Evolutionary conservation across 805 yeast species (phyloP).

Genomic region (Candida awuae): DNA sequence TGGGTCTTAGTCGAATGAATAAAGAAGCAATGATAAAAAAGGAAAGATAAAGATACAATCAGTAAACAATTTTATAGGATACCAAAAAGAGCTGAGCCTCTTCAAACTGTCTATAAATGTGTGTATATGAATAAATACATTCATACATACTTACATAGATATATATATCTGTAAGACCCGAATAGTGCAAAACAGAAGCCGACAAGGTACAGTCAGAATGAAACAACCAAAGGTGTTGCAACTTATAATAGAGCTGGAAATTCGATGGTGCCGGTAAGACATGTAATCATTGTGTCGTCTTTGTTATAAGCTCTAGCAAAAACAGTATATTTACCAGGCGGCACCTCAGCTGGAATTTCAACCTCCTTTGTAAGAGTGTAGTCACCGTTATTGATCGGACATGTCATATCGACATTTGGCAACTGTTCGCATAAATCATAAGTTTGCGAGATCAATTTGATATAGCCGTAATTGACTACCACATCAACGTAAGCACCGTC

Average conservation of each 20-base stretch:
- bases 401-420: conserved; percentile 71
- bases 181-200: too few species aligned
- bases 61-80: too few species aligned
- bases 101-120: too few species aligned
- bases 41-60: too few species aligned
- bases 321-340: conserved; percentile 88
- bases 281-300: conserved; percentile 74
- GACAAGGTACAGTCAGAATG: too few species aligned
- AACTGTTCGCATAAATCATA: conserved; percentile 87
- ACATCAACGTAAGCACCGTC: conserved; percentile 95
- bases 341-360: conserved; percentile 84
- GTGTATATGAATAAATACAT: too few species aligned
- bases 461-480: conserved; percentile 87
- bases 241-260: conserved; percentile 32
- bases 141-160: too few species aligned
- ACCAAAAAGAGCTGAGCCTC: too few species aligned
- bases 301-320: conserved; percentile 83
- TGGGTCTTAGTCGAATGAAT: too few species aligned
- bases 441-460: conserved; percentile 80
- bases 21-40: too few species aligned
- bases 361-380: conserved; percentile 63
- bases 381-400: conserved; percentile 72
- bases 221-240: too few species aligned
- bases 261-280: conserved; percentile 67
- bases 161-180: too few species aligned